Base-by-base conservation (phyloP, 768 basidiomycete species). In the Lactarius sanguifluus region DNA sequence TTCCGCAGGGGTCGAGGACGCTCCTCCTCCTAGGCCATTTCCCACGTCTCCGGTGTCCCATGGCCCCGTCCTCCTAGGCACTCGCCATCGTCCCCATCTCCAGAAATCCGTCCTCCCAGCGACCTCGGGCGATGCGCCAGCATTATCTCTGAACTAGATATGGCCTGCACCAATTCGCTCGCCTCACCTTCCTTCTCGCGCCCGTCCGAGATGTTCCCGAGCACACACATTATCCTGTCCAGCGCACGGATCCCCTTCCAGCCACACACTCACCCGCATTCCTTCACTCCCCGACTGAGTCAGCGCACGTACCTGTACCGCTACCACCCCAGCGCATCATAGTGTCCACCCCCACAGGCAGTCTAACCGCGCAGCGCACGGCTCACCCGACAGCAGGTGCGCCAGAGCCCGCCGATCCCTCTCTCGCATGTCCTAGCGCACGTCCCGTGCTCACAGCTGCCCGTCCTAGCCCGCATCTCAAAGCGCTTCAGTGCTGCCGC, bases 401-500 rank as follows among this genome's bases (percentile, higher is more conserved):
- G 59, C 7, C 69, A 64, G 23, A 66, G 41, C 30, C 70, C 64
- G 2, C 61, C 64, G 1, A 55, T 68, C 50, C 59, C 62, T 0
- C 69, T 71, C 18, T 63, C 70, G 13, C 50, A 65, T 36, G 16
- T 74, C 38, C 65, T 76, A 55, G 61, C 71, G 10, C 69, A 65
- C 57, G 45, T 72, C 5, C 32, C 70, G 5, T 70, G 64, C 25
- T n/a, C 60, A 4, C 70, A 69, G 57, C 61, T 75, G 7, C 54
- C 75, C 16, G 56, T 70, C 3, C 62, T 75, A 45, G 70, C 73
- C 6, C 71, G 64, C 10, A 72, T 73, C 16, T 77, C 76, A n/a
- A 65, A 61, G 18, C 55, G 67, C 12, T 74, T 76, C 57, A 66
- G 70, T 20, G 34, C 61, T 7, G 66, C 73, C 0, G 73, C 74